Conservation (phyloP, 140 eudicot genomes). For the Flaveria floridana region DNA sequence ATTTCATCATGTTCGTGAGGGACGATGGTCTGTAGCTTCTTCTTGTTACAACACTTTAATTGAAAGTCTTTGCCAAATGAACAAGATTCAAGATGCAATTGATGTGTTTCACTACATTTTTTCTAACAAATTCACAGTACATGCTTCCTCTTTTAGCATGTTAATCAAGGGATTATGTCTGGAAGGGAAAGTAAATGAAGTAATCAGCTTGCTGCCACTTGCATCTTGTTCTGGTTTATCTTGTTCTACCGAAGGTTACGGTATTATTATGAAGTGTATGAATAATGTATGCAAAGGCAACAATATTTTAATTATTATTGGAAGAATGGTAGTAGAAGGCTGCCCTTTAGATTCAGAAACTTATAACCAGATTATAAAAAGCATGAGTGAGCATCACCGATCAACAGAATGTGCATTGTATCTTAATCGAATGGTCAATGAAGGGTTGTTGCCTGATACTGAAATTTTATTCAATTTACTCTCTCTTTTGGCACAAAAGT, state of each 20-base stretch:
- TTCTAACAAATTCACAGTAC: constrained; percentile 35
- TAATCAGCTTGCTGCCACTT: constrained; percentile 37
- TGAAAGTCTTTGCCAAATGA: constrained; percentile 47
- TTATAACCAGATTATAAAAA: constrained; percentile 47
- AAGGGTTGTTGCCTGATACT: constrained; percentile 46
- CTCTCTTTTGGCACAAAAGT: constrained; percentile 42
- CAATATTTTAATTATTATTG: constrained; percentile 31
- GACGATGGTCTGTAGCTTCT: constrained; percentile 50
- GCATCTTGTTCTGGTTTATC: constrained; percentile 38
- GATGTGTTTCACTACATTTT: constrained; percentile 59
- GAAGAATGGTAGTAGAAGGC: constrained; percentile 62
- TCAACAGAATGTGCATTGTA: constrained; percentile 33
- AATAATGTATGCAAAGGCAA: constrained; percentile 20
- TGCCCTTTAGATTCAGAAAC: constrained; percentile 48
- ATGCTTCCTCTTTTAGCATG: constrained; percentile 38
- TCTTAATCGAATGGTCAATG: constrained; percentile 48
- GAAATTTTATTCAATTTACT: constrained; percentile 47
- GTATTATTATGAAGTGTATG: constrained; percentile 46
- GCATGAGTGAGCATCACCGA: constrained; percentile 37
- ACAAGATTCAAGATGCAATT: constrained; percentile 50
- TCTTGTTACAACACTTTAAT: constrained; percentile 47
- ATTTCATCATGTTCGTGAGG: constrained; percentile 41
- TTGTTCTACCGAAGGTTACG: constrained; percentile 43
- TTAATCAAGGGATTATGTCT: constrained; percentile 45
- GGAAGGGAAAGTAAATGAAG: constrained; percentile 41